Conservation (phyloP, 139 green algal species). For the Pleodorina starrii region DNA sequence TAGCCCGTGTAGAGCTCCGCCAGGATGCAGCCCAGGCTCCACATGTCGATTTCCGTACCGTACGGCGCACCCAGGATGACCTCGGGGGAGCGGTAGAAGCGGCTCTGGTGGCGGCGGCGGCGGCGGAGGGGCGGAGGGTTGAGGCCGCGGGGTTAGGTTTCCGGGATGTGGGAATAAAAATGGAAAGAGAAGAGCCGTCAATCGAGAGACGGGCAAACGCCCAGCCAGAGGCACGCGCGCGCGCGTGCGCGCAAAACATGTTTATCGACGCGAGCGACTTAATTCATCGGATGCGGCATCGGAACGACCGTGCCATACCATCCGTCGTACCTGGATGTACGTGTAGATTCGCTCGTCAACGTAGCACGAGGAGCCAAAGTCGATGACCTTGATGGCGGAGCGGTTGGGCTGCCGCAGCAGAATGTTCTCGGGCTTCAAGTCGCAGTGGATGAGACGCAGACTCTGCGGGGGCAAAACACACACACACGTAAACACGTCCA, state of each 20-base stretch:
- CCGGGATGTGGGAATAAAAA: not conserved
- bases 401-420: slow-evolving; percentile 77
- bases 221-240: too few relatives aligned
- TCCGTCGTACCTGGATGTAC: slow-evolving; percentile 81
- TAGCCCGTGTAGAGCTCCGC: slow-evolving; percentile 84
- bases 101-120: slow-evolving; percentile 16
- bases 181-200: too few relatives aligned
- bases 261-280: too few relatives aligned
- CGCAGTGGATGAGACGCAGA: slow-evolving; percentile 85
- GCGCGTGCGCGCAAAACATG: too few relatives aligned
- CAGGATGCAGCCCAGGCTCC: slow-evolving; percentile 88
- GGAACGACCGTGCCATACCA: too few relatives aligned
- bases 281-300: too few relatives aligned
- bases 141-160: too few relatives aligned
- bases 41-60: slow-evolving; percentile 88
- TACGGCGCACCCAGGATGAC: slow-evolving; percentile 78
- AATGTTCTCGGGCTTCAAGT: slow-evolving; percentile 93
- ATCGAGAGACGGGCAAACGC: too few relatives aligned
- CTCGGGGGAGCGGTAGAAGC: slow-evolving; percentile 66
- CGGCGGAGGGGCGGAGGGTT: too few relatives aligned
- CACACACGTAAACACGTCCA: too few relatives aligned
- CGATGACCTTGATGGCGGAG: slow-evolving; percentile 88
- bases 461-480: too few relatives aligned
- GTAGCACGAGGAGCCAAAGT: slow-evolving; percentile 91
- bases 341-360: slow-evolving; percentile 82